These are phyloP conservation scores for Phytophthora capsici DNA, from an alignment of 352 stramenopile species.

Conservation along the genomic window DNA sequence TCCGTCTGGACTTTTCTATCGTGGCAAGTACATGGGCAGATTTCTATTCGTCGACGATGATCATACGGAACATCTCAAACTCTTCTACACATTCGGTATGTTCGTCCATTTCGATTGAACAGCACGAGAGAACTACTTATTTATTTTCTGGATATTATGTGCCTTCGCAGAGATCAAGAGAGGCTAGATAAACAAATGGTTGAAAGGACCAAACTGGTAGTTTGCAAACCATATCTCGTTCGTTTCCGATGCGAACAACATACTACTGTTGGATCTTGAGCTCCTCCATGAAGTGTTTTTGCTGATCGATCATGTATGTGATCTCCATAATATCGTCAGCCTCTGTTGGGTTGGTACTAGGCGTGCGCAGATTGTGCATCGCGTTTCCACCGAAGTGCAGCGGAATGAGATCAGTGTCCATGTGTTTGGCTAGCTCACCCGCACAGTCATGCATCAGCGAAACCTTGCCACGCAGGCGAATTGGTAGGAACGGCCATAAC, in stretches of 20 bases:
- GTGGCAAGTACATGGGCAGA: conserved; percentile 86
- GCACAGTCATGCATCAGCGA: conserved; percentile 66
- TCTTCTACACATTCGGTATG: conserved; percentile 82
- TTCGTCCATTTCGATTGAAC: no score
- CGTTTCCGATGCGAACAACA: conserved; percentile 7
- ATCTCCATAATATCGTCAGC: conserved; percentile 51
- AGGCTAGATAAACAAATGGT: conserved; percentile 4
- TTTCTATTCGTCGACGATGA: conserved; percentile 81
- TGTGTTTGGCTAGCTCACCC: conserved; percentile 63
- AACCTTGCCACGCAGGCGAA: conserved; percentile 59
- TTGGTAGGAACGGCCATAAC: conserved; percentile 67
- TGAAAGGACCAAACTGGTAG: background rate
- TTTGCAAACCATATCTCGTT: conserved; percentile 9
- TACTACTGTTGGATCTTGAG: conserved; percentile 27
- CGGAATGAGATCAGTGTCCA: conserved; percentile 62
- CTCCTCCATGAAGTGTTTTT: conserved; percentile 56
- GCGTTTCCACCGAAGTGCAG: conserved; percentile 54
- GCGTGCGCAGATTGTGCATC: conserved; percentile 45
- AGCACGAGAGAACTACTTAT: background rate
- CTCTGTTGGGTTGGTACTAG: conserved; percentile 22
- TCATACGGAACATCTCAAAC: conserved; percentile 68
- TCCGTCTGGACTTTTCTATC: conserved; percentile 86
- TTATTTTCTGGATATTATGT: background rate
- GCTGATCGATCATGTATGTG: conserved; percentile 61
- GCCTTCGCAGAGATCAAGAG: conserved; percentile 63